Base-by-base conservation (phyloP, 805 yeast genomes). In the Ogataea zsoltii region DNA sequence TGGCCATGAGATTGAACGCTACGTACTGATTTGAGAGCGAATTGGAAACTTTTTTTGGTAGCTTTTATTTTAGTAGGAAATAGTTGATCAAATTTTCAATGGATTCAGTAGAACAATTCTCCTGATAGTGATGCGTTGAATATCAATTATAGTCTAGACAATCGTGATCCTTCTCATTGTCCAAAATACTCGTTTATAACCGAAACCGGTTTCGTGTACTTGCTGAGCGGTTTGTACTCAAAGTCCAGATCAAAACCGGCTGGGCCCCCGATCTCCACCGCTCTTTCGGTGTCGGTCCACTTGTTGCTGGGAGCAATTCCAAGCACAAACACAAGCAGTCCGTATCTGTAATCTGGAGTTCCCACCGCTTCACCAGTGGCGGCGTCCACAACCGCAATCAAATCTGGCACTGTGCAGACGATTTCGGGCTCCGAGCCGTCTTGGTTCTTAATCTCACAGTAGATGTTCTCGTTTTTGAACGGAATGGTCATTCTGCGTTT, bases 391-490 rank as follows among this genome's bases (percentile, higher is more conserved):
- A 74, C 74, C 1, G 75, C 51, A 48, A 74, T 71, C 42, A 74
- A 50, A 51, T 74, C 78, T n/a, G 79, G 79, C 33, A 72, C 77
- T 4, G 74, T 61, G 42, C 70, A 62, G 10, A 71, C 62, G n/a
- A 65, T 55, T 41, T 63, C 55, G 17, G 60, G 57, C 7, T 58
- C 58, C 2, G 43, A 45, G 6, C 51, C 54, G 34, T 50, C 51
- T 7, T 48, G 44, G 28, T 46, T 52, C 32, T 56, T 46, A 16
- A 63, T 19, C 41, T 59, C 60, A 21, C 71, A 70, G 30, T 58
- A 57, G 17, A 74, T 69, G 55, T 74, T 74, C 50, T 75, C 79
- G 51, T 75, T 74, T 57, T 74, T 71, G 68, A 74, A 75, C 25
- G 78, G 77, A 37, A 74, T 73, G n/a, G 51, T 50, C 60, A 68